A percentile compares a stretch with the other conserved stretches of the same genome.
phyloP scores from a whole-genome alignment of 345 rosid species.

The Corchorus capsularis region DNA sequence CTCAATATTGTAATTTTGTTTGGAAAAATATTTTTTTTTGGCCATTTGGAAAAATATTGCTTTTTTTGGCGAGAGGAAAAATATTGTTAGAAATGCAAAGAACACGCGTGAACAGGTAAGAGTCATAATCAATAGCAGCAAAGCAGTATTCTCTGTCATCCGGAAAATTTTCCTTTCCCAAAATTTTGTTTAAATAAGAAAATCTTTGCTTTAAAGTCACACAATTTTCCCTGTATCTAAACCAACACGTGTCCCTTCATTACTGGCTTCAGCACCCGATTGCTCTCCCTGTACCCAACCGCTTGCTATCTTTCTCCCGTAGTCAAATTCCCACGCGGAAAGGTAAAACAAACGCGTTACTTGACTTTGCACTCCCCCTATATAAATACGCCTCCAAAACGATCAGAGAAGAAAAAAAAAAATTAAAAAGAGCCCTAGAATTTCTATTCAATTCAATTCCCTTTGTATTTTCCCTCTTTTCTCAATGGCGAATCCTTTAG shows the following conservation, averaged over 20 bases:
- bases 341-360: not conserved
- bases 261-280: not conserved
- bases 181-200: no score
- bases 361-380: not conserved
- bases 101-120: not conserved
- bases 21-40: not conserved
- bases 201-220: not conserved
- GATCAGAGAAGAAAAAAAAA: not conserved
- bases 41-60: no score
- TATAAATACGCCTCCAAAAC: slow-evolving; percentile 14
- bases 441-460: not conserved
- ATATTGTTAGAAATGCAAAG: not conserved
- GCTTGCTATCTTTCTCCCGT: not conserved
- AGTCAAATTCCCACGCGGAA: not conserved
- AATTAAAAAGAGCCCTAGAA: not conserved
- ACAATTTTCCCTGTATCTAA: not conserved
- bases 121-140: not conserved
- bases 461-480: not conserved
- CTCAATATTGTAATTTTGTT: not conserved
- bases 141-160: not conserved
- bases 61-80: no score
- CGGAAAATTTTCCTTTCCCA: no score
- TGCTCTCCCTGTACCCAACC: not conserved
- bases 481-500: slow-evolving; percentile 27
- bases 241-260: not conserved